phyloP scores from a whole-genome alignment of 2,329 filamentous ascomycete species.

The Venturiaceae sp. region DNA sequence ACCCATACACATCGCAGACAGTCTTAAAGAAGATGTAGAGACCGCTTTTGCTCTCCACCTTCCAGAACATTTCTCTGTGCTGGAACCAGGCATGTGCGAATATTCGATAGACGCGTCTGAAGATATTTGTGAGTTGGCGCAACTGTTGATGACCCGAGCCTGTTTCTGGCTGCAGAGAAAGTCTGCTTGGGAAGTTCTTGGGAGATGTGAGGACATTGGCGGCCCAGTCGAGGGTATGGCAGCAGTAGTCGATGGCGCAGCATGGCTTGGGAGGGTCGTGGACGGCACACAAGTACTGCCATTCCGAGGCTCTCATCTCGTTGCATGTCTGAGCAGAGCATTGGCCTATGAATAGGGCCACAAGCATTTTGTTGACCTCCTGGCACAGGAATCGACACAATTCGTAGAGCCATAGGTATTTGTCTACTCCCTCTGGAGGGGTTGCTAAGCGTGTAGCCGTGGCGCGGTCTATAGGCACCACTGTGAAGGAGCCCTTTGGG shows the following conservation, averaged over 20 bases:
- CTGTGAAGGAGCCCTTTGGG: constrained; percentile 43
- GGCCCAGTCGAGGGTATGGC: constrained; percentile 96
- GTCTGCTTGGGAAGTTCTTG: constrained; percentile 87
- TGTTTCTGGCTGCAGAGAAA: constrained; percentile 44
- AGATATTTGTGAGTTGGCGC: constrained; percentile 89
- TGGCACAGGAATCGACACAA: constrained; percentile 92
- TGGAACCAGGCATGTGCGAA: constrained; percentile 99
- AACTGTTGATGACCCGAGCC: constrained; percentile 42
- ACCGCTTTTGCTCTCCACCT: constrained; percentile 81
- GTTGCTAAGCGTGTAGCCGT: constrained; percentile 68
- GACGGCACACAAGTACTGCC: constrained; percentile 97
- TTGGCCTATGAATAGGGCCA: constrained; percentile 88
- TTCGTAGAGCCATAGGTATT: constrained; percentile 93
- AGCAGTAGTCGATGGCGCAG: constrained; percentile 98
- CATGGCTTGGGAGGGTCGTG: constrained; percentile 95
- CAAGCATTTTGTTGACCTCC: constrained; percentile 85
- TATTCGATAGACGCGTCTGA: constrained; percentile 86
- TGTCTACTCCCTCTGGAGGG: constrained; percentile 72
- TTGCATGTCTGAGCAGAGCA: constrained; percentile 86
- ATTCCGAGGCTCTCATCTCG: constrained; percentile 97
- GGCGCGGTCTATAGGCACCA: constrained; percentile 62
- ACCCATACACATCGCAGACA: constrained; percentile 82
- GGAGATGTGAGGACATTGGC: constrained; percentile 88
- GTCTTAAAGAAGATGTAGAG: constrained; percentile 96
- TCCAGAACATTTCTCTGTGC: constrained; percentile 91